Percentiles rank a stretch among this genome's conserved stretches.
These are phyloP conservation scores for Alternaria incomplexa DNA, from an alignment of 2,329 filamentous ascomycete species.

Conservation along the genomic window DNA sequence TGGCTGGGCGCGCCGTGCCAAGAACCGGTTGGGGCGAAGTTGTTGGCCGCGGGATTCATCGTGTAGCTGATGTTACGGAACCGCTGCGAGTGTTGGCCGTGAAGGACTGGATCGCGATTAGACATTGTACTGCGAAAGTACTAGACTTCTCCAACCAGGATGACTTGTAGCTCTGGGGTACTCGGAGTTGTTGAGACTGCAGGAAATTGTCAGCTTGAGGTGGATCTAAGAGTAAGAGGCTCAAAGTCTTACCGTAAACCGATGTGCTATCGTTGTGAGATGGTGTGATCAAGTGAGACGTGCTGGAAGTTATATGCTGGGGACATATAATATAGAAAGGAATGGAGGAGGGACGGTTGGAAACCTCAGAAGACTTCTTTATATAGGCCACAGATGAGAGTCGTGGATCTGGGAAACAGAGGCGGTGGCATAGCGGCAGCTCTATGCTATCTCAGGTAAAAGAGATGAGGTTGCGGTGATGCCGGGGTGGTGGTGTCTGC, in stretches of 20 bases:
- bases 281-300: not conserved
- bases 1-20: conserved; percentile 9
- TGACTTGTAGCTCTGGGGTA: not conserved
- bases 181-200: not conserved
- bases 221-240: not conserved
- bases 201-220: not conserved
- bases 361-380: not conserved
- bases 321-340: not conserved
- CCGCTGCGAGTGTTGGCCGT: not conserved
- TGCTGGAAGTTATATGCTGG: not conserved
- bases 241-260: not conserved
- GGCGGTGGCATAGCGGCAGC: not conserved
- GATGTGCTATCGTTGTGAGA: not conserved
- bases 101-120: conserved; percentile 2
- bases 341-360: not conserved
- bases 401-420: not conserved
- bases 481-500: not conserved
- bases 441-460: conserved; percentile 4
- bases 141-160: not conserved
- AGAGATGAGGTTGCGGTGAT: not conserved
- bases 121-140: not conserved
- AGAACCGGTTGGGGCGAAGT: conserved; percentile 14
- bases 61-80: not conserved
- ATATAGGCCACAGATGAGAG: not conserved
- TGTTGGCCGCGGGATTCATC: conserved; percentile 18